phyloP scores from a whole-genome alignment of 192 early-diverging fungal genomes.

The Backusella mclennaniae region DNA sequence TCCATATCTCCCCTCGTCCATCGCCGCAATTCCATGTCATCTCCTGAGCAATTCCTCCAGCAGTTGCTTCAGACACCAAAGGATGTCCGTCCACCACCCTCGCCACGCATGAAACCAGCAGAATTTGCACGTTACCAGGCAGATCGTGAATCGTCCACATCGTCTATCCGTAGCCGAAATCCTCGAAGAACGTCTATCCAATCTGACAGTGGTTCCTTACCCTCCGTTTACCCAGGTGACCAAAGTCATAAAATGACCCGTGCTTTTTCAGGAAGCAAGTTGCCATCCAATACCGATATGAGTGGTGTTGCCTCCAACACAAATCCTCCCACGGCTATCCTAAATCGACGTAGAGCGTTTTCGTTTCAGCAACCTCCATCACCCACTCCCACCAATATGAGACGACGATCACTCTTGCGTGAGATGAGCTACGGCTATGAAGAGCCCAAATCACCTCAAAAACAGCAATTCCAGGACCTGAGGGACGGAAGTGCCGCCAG shows the following conservation, averaged over 20 bases:
- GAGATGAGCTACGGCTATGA: neutral
- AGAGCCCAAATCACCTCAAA: neutral
- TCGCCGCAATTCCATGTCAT: conserved; percentile 17
- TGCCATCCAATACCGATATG: neutral
- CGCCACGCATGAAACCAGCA: conserved; percentile 7
- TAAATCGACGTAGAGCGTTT: conserved; percentile 8
- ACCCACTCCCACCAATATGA: neutral
- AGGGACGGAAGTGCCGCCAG: neutral
- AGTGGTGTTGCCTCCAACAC: neutral
- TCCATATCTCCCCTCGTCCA: conserved; percentile 19
- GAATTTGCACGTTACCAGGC: conserved; percentile 20
- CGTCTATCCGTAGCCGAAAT: conserved; percentile 24
- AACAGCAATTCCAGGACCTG: neutral
- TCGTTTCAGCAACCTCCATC: conserved; percentile 5
- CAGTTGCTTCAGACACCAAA: conserved; percentile 14
- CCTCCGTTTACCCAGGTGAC: neutral
- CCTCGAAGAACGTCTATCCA: conserved; percentile 28
- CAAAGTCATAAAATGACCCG: conserved; percentile 7
- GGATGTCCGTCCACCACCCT: neutral
- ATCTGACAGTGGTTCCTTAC: conserved; percentile 19
- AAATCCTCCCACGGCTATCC: neutral
- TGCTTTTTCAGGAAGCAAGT: neutral
- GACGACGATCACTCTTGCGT: neutral
- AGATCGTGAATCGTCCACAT: conserved; percentile 28
- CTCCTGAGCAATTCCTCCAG: conserved; percentile 28